Evolutionary conservation across 208 protist genomes (phyloP), one percentile per base, ranked within the genome.

Genomic region (Trypanosoma theileri): DNA sequence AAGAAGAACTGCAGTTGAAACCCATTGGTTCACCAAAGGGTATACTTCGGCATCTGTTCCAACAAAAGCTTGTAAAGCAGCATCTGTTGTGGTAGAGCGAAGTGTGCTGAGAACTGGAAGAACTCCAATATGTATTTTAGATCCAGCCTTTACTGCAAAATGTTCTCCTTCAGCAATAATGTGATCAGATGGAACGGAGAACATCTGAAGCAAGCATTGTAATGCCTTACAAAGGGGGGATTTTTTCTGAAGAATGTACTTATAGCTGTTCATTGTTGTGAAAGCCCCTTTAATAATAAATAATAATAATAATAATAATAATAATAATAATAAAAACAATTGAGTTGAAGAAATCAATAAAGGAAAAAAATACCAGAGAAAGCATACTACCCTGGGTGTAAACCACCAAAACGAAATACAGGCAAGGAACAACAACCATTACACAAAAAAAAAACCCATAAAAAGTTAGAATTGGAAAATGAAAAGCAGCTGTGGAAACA

Each of bases 11-110:
- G 81, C 82, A 6, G 53, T 73, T 31, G 48, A 28, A 7, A 91
- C 73, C 85, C 85, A 91, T 60, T 91, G 85, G 67, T 88, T 88
- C 13, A 91, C 69, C 58, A 85, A 53, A 22, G 72, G 44, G 28
- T 26, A 21, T 9, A 66, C 40, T 48, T 77, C 66, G 12, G 73
- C 26, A 35, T 76, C 65, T 3, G 65, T 60, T 45, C 81, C 84
- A 9, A 66, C 13, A 68, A 77, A 77, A 24, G 53, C 63, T 3
- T 12, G 9, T 31, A 77, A 64, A 11, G 41, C 65, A 16, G 52
- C 19, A 40, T 45, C 54, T 40, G 22, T 10, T 44, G 58, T 48
- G 22, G 35, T 66, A 0, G 9, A 31, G 14, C 72, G 72, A 26
- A 77, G 45, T n/a, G 56, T 35, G 12, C 45, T 57, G 7, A 77